These are phyloP conservation scores for Chlorophyllum brunneum DNA, from an alignment of 768 basidiomycete genomes.

Conservation along the genomic window DNA sequence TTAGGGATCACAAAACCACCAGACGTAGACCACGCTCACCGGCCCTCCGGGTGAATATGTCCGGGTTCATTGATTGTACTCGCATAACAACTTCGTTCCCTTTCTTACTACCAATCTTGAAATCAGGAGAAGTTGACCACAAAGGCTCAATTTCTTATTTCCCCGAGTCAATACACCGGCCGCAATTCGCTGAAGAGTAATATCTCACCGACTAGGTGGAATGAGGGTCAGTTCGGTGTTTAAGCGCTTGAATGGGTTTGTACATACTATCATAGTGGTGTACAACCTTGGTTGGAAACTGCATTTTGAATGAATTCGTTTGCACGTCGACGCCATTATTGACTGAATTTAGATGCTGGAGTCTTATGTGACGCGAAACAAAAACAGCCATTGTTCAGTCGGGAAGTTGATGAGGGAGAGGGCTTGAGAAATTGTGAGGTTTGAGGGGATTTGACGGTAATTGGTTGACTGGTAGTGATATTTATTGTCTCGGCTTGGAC, in stretches of 20 bases:
- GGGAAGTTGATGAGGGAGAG: neutral
- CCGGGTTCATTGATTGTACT: constrained; percentile 21
- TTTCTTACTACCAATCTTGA: constrained; percentile 23
- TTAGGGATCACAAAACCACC: neutral
- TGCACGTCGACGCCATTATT: constrained; percentile 2
- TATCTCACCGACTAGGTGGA: constrained; percentile 7
- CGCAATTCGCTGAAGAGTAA: neutral
- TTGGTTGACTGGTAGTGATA: neutral
- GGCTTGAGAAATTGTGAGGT: too few species aligned
- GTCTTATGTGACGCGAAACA: neutral
- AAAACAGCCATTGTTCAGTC: constrained; percentile 2
- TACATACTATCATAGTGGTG: constrained; percentile 10
- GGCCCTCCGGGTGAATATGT: constrained; percentile 23
- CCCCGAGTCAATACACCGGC: neutral
- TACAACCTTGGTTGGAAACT: neutral
- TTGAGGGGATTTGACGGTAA: too few species aligned
- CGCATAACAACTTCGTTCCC: constrained; percentile 28
- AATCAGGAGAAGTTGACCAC: constrained; percentile 19
- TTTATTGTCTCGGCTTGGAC: neutral
- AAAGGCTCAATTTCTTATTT: constrained; percentile 19
- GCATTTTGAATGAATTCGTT: constrained; percentile 7
- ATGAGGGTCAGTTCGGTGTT: neutral
- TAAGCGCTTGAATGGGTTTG: too few species aligned
- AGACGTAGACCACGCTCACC: constrained; percentile 16
- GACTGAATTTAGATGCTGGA: neutral